These are phyloP conservation scores for Catharanthus roseus DNA, from an alignment of 257 asterid genomes.

Conservation along the genomic window DNA sequence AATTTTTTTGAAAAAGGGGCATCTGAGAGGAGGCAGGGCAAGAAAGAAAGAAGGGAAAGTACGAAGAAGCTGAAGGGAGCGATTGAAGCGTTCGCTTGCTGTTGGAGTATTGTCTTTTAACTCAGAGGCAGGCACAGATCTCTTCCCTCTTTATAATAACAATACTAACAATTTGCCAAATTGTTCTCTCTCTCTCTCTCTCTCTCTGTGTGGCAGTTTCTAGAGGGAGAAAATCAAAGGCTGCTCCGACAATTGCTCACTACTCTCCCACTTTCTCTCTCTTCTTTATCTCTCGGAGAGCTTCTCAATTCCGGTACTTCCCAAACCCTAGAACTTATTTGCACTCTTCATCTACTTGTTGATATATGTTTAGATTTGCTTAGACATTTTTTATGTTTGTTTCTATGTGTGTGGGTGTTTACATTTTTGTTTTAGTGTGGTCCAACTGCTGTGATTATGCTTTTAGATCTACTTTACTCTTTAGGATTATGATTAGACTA, in stretches of 20 bases:
- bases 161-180: neutral
- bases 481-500: neutral
- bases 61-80: conserved; percentile 14
- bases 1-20: too few species aligned
- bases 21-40: too few species aligned
- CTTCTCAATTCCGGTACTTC: neutral
- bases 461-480: neutral
- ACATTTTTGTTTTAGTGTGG: neutral
- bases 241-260: neutral
- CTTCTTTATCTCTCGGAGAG: neutral
- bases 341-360: neutral
- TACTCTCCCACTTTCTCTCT: neutral
- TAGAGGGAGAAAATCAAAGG: conserved; percentile 7
- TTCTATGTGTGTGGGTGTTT: neutral
- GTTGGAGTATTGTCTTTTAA: neutral
- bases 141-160: neutral
- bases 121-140: neutral
- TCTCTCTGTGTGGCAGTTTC: neutral
- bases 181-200: neutral
- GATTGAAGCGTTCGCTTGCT: conserved; percentile 12
- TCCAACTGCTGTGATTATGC: neutral
- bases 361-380: neutral
- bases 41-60: conserved; percentile 1
- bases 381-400: neutral
- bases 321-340: conserved; percentile 5